Evolutionary conservation across 495 filamentous ascomycete genomes (phyloP).

Genomic region (Staphylotrichum longicolle): DNA sequence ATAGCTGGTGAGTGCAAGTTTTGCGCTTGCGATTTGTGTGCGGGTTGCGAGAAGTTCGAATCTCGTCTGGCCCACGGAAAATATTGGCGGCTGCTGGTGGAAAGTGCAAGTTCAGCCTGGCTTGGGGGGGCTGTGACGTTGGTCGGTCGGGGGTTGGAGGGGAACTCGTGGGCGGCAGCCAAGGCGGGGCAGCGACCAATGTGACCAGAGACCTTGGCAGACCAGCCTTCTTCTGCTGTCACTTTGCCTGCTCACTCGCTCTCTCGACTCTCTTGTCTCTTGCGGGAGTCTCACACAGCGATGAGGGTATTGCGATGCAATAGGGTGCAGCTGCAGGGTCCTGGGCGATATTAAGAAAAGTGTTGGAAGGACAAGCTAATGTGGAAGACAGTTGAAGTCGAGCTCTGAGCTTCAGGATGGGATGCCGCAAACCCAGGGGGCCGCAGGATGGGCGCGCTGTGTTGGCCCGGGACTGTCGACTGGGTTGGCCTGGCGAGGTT

Average conservation of each 20-base stretch:
- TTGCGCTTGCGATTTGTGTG: too few relatives aligned
- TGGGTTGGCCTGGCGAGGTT: conserved; percentile 11
- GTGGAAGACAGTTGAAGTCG: background rate
- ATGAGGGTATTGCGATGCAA: background rate
- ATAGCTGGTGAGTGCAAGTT: conserved; percentile 1
- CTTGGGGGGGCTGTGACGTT: conserved; percentile 23
- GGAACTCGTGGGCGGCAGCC: conserved; percentile 18
- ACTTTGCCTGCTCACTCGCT: conserved; percentile 4
- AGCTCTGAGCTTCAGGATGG: background rate
- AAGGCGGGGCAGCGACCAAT: conserved; percentile 20
- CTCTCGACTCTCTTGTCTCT: background rate
- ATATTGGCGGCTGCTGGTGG: background rate
- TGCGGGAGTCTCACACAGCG: background rate
- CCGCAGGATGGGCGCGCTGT: conserved; percentile 12
- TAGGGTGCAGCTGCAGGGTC: conserved; percentile 6
- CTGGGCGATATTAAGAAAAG: conserved; percentile 12
- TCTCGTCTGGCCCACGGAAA: background rate
- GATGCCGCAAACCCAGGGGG: background rate
- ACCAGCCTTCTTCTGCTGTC: conserved; percentile 9
- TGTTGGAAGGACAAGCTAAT: too few relatives aligned
- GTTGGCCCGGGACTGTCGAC: conserved; percentile 10
- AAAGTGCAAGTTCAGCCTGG: conserved; percentile 16
- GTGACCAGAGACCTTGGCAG: conserved; percentile 26
- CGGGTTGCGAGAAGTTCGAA: too few relatives aligned
- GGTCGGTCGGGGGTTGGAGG: conserved; percentile 18